Evolutionary conservation across 31 red algal genomes (phyloP).

Genomic region (Endocladia muricata): DNA sequence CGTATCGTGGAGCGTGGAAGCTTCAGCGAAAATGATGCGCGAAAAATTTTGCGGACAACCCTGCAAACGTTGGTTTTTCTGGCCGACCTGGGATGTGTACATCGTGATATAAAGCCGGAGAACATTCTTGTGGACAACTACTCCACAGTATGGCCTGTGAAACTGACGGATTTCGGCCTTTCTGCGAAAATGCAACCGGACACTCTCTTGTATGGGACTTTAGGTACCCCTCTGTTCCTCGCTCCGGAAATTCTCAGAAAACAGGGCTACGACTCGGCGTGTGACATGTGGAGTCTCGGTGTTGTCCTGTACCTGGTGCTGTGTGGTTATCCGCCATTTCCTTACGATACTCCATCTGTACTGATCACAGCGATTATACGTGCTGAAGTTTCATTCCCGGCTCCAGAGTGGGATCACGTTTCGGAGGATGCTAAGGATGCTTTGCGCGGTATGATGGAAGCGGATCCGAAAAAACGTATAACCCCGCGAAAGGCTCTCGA

Average conservation of each 20-base stretch:
- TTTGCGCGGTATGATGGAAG: constrained; percentile 47
- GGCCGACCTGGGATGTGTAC: constrained; percentile 57
- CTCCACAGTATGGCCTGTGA: constrained; percentile 58
- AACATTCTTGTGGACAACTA: constrained; percentile 79
- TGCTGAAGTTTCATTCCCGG: constrained; percentile 56
- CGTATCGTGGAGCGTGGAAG: constrained; percentile 55
- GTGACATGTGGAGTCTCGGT: constrained; percentile 94
- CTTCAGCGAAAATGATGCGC: constrained; percentile 74
- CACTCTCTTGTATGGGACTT: constrained; percentile 61
- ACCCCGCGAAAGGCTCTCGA: constrained; percentile 50
- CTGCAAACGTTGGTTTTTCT: constrained; percentile 57
- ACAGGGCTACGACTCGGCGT: constrained; percentile 70
- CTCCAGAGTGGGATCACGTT: constrained; percentile 54
- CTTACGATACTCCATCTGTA: constrained; percentile 42
- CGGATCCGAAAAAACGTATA: constrained; percentile 50
- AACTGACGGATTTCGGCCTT: constrained; percentile 74
- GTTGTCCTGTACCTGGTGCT: constrained; percentile 88
- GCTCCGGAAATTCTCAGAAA: constrained; percentile 89
- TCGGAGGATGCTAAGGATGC: constrained; percentile 65
- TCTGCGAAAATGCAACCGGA: constrained; percentile 79
- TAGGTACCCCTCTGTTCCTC: constrained; percentile 89
- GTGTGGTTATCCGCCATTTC: constrained; percentile 89
- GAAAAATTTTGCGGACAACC: constrained; percentile 35
- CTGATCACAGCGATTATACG: constrained; percentile 45
- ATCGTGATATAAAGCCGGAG: constrained; percentile 83